These are phyloP conservation scores for Colletotrichum sansevieriae DNA, from an alignment of 2,329 filamentous ascomycete genomes.

Conservation along the genomic window DNA sequence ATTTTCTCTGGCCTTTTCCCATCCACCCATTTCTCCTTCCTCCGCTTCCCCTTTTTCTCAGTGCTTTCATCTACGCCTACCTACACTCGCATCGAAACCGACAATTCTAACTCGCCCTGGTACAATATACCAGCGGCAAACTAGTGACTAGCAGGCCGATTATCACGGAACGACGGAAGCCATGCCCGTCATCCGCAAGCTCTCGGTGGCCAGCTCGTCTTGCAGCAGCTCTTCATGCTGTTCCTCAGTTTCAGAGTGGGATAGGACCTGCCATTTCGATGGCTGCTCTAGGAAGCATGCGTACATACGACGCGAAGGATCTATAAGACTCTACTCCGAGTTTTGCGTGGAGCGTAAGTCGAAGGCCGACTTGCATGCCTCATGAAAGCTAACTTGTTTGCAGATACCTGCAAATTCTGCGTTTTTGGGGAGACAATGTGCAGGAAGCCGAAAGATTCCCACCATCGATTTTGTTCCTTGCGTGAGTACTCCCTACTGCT, in stretches of 20 bases:
- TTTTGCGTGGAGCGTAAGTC: slow-evolving; percentile 37
- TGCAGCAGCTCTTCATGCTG: slow-evolving; percentile 6
- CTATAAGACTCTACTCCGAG: slow-evolving; percentile 34
- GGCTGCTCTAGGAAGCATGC: slow-evolving; percentile 36
- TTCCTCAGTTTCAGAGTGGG: slow-evolving; percentile 14
- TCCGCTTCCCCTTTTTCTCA: slow-evolving; percentile 3
- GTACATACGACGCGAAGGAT: slow-evolving; percentile 28
- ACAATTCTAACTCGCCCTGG: not conserved
- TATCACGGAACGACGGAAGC: not conserved
- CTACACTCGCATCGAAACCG: not conserved
- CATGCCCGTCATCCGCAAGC: not conserved
- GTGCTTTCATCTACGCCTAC: not conserved
- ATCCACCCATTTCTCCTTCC: not conserved
- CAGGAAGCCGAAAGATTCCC: slow-evolving; percentile 29
- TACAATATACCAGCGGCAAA: too few relatives aligned
- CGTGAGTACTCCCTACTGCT: not conserved
- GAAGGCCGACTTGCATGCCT: not conserved
- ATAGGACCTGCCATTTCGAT: slow-evolving; percentile 30
- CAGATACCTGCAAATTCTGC: slow-evolving; percentile 35
- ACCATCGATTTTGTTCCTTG: slow-evolving; percentile 28
- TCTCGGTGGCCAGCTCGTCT: not conserved
- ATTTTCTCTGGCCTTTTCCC: not conserved
- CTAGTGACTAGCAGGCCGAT: not conserved
- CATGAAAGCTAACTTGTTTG: not conserved
- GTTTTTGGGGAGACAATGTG: slow-evolving; percentile 31